phyloP scores from a whole-genome alignment of 257 asterid genomes.

The Catharanthus roseus region DNA sequence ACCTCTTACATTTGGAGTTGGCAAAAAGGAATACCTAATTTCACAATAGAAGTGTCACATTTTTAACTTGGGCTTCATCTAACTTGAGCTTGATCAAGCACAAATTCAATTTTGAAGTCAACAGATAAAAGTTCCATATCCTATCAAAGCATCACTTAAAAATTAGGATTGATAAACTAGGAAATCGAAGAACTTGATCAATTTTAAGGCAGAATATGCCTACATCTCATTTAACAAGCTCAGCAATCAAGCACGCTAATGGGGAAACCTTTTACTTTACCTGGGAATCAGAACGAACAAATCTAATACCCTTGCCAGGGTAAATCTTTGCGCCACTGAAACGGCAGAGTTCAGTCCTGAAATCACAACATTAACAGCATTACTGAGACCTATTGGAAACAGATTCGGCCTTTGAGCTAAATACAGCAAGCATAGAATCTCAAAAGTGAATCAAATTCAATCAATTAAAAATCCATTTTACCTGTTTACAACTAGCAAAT shows the following conservation, averaged over 20 bases:
- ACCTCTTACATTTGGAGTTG: conserved; percentile 85
- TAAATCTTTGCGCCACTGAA: conserved; percentile 81
- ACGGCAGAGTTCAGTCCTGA: conserved; percentile 78
- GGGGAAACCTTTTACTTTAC: conserved; percentile 15
- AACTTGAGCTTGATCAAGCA: neutral
- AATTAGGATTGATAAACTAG: too few relatives aligned
- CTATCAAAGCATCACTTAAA: neutral
- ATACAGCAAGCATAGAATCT: neutral
- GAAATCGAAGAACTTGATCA: too few relatives aligned
- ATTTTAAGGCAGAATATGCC: too few relatives aligned
- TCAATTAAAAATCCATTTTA: too few relatives aligned
- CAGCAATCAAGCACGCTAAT: neutral
- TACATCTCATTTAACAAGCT: neutral
- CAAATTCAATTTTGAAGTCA: neutral
- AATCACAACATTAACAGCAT: conserved; percentile 7
- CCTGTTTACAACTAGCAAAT: neutral
- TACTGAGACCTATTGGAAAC: neutral
- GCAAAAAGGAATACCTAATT: conserved; percentile 69
- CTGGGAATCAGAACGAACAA: conserved; percentile 71
- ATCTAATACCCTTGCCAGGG: conserved; percentile 79
- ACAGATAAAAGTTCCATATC: neutral
- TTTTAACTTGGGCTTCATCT: neutral
- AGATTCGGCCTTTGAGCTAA: neutral
- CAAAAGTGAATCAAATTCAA: neutral
- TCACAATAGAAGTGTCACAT: neutral